Percentiles rank a stretch among this genome's conserved stretches.
phyloP scores from a whole-genome alignment of 345 rosid species.

The Eucalyptus cloeziana region DNA sequence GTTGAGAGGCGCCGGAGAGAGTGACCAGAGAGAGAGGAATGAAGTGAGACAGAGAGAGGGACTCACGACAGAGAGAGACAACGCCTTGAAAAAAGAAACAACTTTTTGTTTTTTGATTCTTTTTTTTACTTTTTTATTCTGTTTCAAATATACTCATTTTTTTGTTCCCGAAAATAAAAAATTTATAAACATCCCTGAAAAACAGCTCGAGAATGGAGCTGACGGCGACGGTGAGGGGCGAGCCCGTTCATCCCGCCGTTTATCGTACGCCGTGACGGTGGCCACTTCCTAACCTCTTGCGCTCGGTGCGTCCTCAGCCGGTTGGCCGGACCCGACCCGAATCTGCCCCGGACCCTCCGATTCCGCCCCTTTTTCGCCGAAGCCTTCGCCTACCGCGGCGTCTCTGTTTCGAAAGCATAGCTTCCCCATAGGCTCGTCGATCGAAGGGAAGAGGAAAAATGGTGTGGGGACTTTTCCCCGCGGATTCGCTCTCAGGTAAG shows the following conservation, averaged over 20 bases:
- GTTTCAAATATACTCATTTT: too few species aligned
- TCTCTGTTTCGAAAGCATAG: neutral
- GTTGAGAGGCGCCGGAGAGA: too few species aligned
- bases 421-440: neutral
- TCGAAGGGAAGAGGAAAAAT: slow-evolving; percentile 5
- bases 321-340: neutral
- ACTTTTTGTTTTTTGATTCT: too few species aligned
- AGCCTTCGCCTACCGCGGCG: neutral
- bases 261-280: neutral
- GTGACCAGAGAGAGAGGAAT: too few species aligned
- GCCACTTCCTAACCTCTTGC: neutral
- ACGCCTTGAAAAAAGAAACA: too few species aligned
- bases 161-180: too few species aligned
- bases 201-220: neutral
- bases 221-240: neutral
- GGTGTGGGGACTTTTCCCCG: slow-evolving; percentile 83
- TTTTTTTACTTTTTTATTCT: too few species aligned
- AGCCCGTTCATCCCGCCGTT: neutral
- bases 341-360: neutral
- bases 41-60: too few species aligned
- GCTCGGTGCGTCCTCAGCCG: neutral
- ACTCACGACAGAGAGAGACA: too few species aligned
- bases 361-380: neutral
- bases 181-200: neutral
- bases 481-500: slow-evolving; percentile 58